Base-by-base conservation (phyloP, 257 asterid species). In the Lycium barbarum region DNA sequence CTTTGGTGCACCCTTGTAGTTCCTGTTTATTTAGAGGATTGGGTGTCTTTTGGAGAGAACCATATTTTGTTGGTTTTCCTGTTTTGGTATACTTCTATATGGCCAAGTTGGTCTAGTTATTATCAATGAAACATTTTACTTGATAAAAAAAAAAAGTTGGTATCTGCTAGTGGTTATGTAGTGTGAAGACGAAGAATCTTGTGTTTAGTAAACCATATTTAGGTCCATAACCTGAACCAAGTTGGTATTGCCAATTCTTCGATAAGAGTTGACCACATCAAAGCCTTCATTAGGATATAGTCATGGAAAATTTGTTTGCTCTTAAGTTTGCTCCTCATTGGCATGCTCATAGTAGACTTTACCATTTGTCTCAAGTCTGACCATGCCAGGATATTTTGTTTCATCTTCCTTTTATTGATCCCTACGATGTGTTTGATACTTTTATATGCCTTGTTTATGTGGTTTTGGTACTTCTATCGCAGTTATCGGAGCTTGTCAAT, bases 401-500 rank as follows among this genome's bases (percentile, higher is more conserved):
- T 84, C 79, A 62, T 67, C 81, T 49, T 51, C 40, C 15, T 51
- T 2, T 63, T 84, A 79, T 35, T 79, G 72, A 67, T 81, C 43
- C 57, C 81, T 67, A 67, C 15, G 51, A 33, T 82, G 66, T 86
- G 58, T 72, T 20, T 73, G 84, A 83, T 82, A 26, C 33, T 26
- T 26, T 26, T 26, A 26, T 26, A 65, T 18, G 57, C 49, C n/a
- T 73, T 83, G 85, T 73, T 85, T 86, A 67, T 51, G 43, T 86
- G 58, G 57, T 71, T 51, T 73, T 40, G 43, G 47, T 84, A 84
- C 59, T 84, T 87, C 68, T 91, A 55, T 81, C 87, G 85, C 95
- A 97, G 99, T 86, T 97, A 88, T 91, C 98, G 13, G 99, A 97
- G 85, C 99, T 97, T 81, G 99, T 95, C 70, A 93, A 89, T 55